These are phyloP conservation scores for Kwoniella mangroviensis DNA, from an alignment of 768 basidiomycete species.

Conservation along the genomic window DNA sequence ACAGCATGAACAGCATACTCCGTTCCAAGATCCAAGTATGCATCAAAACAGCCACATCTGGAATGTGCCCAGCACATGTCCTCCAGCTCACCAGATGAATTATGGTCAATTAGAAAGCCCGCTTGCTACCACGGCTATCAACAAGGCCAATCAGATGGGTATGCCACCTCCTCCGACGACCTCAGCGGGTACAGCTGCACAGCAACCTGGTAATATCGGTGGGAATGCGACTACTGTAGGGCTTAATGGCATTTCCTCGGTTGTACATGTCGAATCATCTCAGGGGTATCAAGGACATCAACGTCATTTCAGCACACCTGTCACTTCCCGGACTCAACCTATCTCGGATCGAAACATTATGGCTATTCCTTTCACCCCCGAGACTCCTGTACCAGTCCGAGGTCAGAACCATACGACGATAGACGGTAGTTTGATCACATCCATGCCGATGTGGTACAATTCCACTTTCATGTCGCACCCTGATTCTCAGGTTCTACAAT, in stretches of 20 bases:
- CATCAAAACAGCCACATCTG: slow-evolving; percentile 1
- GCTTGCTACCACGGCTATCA: slow-evolving; percentile 5
- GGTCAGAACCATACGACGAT: slow-evolving; percentile 21
- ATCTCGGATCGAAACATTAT: neutral
- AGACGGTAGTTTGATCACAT: neutral
- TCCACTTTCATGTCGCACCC: slow-evolving; percentile 13
- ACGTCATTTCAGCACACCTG: slow-evolving; percentile 17
- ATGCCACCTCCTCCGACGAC: slow-evolving; percentile 19
- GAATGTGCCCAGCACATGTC: slow-evolving; percentile 15
- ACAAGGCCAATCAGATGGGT: neutral
- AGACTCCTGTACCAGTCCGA: slow-evolving; percentile 20
- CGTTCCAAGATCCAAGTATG: neutral
- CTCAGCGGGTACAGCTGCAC: no score
- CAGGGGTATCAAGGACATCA: neutral
- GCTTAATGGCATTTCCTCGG: neutral
- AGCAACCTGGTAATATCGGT: neutral
- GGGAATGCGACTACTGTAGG: neutral
- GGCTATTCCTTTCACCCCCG: slow-evolving; percentile 22
- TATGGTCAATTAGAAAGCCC: slow-evolving; percentile 15
- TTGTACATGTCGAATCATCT: neutral
- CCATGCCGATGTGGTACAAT: slow-evolving; percentile 24
- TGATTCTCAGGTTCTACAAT: slow-evolving; percentile 2
- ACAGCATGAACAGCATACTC: neutral
- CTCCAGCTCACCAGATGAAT: neutral
- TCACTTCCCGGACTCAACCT: slow-evolving; percentile 1